Conservation (phyloP, 768 basidiomycete genomes). For the Serendipita sp. region DNA sequence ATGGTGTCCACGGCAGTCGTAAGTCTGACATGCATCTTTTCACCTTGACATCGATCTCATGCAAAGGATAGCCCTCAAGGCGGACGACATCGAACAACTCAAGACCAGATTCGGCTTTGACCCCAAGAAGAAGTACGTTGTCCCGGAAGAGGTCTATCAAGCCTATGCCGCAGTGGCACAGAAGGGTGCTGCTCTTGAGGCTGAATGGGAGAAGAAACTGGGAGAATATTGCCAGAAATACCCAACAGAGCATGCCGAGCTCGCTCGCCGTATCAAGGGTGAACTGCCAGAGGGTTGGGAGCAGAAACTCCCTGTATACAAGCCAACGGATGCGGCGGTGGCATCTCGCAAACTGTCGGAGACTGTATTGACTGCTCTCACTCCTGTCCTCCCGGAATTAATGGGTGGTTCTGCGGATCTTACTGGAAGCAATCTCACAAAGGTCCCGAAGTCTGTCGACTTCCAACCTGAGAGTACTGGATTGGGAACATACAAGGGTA, state of each 20-base stretch:
- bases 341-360: constrained; percentile 90
- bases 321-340: constrained; percentile 63
- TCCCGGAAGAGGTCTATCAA: constrained; percentile 59
- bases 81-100: constrained; percentile 70
- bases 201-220: constrained; percentile 58
- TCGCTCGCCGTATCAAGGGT: constrained; percentile 70
- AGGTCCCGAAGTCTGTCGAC: constrained; percentile 69
- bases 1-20: constrained; percentile 91
- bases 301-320: constrained; percentile 71
- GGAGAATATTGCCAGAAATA: constrained; percentile 57
- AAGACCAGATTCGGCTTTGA: constrained; percentile 79
- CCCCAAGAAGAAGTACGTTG: constrained; percentile 57
- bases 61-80: constrained; percentile 55
- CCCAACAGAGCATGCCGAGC: constrained; percentile 72
- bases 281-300: constrained; percentile 80
- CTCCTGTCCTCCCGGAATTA: constrained; percentile 66
- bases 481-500: constrained; percentile 70
- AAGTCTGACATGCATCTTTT: constrained; percentile 23
- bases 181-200: constrained; percentile 59
- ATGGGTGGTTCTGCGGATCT: constrained; percentile 78
- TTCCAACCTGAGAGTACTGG: constrained; percentile 84
- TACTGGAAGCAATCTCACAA: constrained; percentile 84
- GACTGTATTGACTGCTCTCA: constrained; percentile 64
- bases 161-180: constrained; percentile 49
- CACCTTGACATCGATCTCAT: constrained; percentile 9